phyloP scores from a whole-genome alignment of 805 yeast genomes.

The Ogataea pini region DNA sequence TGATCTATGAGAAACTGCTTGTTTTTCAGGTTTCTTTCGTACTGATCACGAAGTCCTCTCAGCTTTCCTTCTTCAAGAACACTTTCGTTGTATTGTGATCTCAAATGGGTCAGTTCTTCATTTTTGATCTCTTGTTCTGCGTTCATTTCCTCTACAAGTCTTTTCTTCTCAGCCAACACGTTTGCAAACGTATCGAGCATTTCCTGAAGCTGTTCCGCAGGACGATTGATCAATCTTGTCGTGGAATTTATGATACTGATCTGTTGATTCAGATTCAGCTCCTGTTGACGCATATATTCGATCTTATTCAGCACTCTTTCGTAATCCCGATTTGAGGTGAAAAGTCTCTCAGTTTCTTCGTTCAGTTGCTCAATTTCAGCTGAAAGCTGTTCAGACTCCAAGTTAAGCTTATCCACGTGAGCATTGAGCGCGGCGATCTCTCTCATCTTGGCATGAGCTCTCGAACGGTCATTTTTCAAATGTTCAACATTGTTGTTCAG shows the following conservation, averaged over 20 bases:
- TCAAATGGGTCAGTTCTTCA: constrained; percentile 17
- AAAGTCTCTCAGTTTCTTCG: constrained; percentile 60
- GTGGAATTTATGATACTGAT: constrained; percentile 50
- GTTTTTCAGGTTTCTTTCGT: constrained; percentile 22
- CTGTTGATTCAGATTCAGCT: constrained; percentile 48
- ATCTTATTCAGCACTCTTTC: constrained; percentile 67
- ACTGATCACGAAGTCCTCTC: constrained; percentile 34
- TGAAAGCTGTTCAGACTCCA: constrained; percentile 52
- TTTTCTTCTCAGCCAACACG: constrained; percentile 28
- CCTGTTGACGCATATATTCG: constrained; percentile 55
- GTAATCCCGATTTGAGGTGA: constrained; percentile 77
- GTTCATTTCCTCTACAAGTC: constrained; percentile 15
- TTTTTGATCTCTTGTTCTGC: constrained; percentile 20
- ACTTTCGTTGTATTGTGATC: constrained; percentile 38
- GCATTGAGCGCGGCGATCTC: constrained; percentile 45
- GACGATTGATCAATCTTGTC: constrained; percentile 47
- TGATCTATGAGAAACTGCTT: constrained; percentile 15
- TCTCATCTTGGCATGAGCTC: constrained; percentile 61
- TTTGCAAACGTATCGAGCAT: constrained; percentile 44
- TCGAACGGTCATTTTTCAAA: constrained; percentile 66
- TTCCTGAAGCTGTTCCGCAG: constrained; percentile 41
- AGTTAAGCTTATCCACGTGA: constrained; percentile 46
- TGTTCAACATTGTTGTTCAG: constrained; percentile 80
- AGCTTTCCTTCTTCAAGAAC: constrained; percentile 58
- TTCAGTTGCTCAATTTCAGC: constrained; percentile 52